phyloP scores from a whole-genome alignment of 805 yeast genomes.

The Phaffomyces opuntiae region DNA sequence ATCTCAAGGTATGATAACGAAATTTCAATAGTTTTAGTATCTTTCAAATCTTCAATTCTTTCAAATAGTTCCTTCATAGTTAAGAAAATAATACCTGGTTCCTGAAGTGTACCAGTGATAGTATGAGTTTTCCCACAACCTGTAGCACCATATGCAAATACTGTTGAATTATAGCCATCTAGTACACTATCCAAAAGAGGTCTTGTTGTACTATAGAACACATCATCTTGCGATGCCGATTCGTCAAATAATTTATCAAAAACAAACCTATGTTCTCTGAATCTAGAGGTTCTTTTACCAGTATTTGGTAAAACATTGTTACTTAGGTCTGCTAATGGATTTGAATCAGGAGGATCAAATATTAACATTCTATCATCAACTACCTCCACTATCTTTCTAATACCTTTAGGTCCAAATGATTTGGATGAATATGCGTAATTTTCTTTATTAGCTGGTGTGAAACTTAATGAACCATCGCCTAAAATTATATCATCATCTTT shows the following conservation, averaged over 20 bases:
- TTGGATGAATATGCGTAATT: constrained; percentile 12
- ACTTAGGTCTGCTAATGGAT: constrained; percentile 38
- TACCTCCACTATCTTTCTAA: constrained; percentile 66
- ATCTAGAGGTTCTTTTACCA: constrained; percentile 36
- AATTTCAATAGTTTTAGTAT: constrained; percentile 51
- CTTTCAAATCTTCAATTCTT: constrained; percentile 48
- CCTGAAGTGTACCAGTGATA: constrained; percentile 62
- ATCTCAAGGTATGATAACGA: constrained; percentile 76
- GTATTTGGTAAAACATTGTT: constrained; percentile 29
- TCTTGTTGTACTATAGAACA: constrained; percentile 57
- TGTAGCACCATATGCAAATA: constrained; percentile 95
- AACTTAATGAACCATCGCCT: constrained; percentile 48
- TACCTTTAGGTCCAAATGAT: constrained; percentile 36
- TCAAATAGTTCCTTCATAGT: constrained; percentile 72
- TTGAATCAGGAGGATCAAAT: constrained; percentile 76
- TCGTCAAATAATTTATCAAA: constrained; percentile 78
- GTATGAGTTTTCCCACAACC: constrained; percentile 98
- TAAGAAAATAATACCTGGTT: constrained; percentile 74
- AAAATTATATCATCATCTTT: constrained; percentile 35
- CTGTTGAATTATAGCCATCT: constrained; percentile 85
- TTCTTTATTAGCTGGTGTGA: constrained; percentile 14
- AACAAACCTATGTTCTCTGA: constrained; percentile 70
- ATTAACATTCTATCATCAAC: constrained; percentile 82
- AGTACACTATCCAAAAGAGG: constrained; percentile 69
- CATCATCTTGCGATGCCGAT: constrained; percentile 54